These are phyloP conservation scores for Stagonosporopsis cucurbitacearum DNA, from an alignment of 2,329 filamentous ascomycete species.

Conservation along the genomic window DNA sequence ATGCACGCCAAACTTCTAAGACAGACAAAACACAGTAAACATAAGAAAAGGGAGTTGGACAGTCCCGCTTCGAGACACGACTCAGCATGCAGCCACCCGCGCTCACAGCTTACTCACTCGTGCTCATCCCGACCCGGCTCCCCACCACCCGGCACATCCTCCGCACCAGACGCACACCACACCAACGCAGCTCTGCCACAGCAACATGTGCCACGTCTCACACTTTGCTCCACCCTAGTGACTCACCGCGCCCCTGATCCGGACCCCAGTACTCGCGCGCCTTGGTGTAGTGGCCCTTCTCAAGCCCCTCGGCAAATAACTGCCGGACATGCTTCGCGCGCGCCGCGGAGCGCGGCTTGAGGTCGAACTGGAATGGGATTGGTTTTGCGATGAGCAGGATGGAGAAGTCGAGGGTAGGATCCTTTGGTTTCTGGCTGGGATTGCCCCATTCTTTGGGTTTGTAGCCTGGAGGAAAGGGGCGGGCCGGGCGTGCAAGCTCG, in stretches of 20 bases:
- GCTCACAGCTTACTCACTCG: background rate
- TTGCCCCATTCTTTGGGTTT: slow-evolving; percentile 34
- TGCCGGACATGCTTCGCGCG: slow-evolving; percentile 42
- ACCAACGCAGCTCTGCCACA: background rate
- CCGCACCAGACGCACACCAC: background rate
- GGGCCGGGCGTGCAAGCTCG: slow-evolving; percentile 7
- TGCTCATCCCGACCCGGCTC: slow-evolving; percentile 14
- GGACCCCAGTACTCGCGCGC: slow-evolving; percentile 50
- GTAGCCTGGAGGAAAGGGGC: slow-evolving; percentile 21
- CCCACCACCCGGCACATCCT: slow-evolving; percentile 9
- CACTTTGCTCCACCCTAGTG: slow-evolving; percentile 46
- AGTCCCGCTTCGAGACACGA: background rate
- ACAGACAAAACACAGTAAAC: background rate
- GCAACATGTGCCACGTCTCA: slow-evolving; percentile 20
- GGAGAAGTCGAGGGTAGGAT: slow-evolving; percentile 54
- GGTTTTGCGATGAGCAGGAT: slow-evolving; percentile 56
- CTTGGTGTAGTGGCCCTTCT: slow-evolving; percentile 49
- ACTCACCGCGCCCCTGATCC: slow-evolving; percentile 41
- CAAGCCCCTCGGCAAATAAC: slow-evolving; percentile 47
- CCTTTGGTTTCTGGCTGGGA: slow-evolving; percentile 35
- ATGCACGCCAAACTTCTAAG: background rate
- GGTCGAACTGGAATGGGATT: slow-evolving; percentile 52
- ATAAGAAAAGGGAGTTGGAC: background rate
- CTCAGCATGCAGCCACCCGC: background rate
- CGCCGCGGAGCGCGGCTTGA: slow-evolving; percentile 43